Base-by-base conservation (phyloP, 208 protist species). In the Leishmania major region DNA sequence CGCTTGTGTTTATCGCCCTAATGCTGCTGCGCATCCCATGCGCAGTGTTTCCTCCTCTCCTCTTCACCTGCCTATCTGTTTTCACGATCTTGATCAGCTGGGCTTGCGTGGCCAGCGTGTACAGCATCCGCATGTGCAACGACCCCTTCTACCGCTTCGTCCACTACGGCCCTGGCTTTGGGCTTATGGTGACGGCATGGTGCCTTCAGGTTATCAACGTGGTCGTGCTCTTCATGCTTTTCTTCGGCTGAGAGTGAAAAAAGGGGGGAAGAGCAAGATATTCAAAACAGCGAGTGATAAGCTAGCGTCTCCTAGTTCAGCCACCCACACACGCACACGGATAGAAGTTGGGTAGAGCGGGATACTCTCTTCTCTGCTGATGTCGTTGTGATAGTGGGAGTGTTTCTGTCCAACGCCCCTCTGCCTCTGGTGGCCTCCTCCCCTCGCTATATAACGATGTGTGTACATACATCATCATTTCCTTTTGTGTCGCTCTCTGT, bases 171-270 rank as follows among this genome's bases (percentile, higher is more conserved):
- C 49, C 78, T 37, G 83, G 78, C 49, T 86, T 86, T 51, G 83
- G 64, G 70, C 62, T 86, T n/a, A 79, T 82, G 67, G 79, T 86
- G 49, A 75, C 69, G 3, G 67, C 83, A 4, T 86, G 81, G 81
- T 43, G 74, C 25, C 75, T 84, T 17, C 53, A 84, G 81, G 43
- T 80, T 35, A 47, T 76, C n/a, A 80, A 79, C 37, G 40, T 80
- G 62, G 31, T 84, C 1, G 66, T 84, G 62, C 62, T 67, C 62
- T 31, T 25, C 28, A 64, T 64, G 25, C 22, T 64, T 28, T 64
- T n/a, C 59, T 64, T 43, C 19, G 3, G n/a, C 31, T 73, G 17
- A 51, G 25, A 19, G 51, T 4, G 51, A 55, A 37, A 37, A 55
- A 55, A 22, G 51, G 51, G 0, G 31, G 55, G 28, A 17, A 28